Evolutionary conservation across 108 stramenopile species (phyloP), one percentile per base, ranked within the genome.

Genomic region (Discostella stelligeroides): DNA sequence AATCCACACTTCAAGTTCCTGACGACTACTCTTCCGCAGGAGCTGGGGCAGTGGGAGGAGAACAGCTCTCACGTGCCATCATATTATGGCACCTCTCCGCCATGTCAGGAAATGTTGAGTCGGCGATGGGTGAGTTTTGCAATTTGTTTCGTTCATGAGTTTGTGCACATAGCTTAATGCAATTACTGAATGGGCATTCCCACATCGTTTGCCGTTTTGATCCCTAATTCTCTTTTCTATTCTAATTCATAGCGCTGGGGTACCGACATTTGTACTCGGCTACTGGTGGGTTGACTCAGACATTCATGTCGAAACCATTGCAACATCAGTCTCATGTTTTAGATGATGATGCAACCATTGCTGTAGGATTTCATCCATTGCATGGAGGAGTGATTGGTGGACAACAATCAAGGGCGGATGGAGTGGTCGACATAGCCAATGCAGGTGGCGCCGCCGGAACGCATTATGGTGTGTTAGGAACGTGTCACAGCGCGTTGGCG

Each of bases 31-130:
- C 66, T 60, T 50, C 73, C 7, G 1, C 30, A 34, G 28, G 27
- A 54, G 28, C 1, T 54, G 28, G 28, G 15, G 28, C 53, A 25
- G 13, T 25, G 53, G 68, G 61, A 7, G 72, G 66, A 58, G 66
- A 58, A 29, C 88, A 90, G 73, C 58, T 88, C 10, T 63, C 75
- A 7, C 69, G 87, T 56, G 83, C 94, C 27, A 73, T 82, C 24
- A 24, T 92, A 20, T 81, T 85, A 10, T 95, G 87, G 88, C 89
- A 89, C 65, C 59, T 73, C 14, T 77, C 66, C 13, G 70, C 75
- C 53, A 83, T 83, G 77, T 68, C 72, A 23, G 94, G 94, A 1
- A 85, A 91, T 51, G 74, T 92, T 21, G 94, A 95, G 72, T 81
- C 91, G 18, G 88, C 89, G 69, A 82, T 92, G 86, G 34, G 34